Evolutionary conservation across 129 eudicot genomes (phyloP), one percentile per base, ranked within the genome.

Genomic region (Silybum marianum): DNA sequence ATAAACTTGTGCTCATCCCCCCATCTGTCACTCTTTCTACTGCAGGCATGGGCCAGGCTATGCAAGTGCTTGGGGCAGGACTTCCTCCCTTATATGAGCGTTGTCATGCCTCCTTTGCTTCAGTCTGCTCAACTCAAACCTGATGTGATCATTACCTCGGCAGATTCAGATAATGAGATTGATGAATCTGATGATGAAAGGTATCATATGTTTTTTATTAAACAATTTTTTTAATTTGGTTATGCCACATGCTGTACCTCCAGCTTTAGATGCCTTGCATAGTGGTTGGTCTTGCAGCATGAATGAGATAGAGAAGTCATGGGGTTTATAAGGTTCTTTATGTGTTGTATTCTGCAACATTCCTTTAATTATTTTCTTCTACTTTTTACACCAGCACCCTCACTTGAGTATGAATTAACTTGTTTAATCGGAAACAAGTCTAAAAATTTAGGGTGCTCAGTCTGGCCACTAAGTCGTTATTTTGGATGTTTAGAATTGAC

Each of bases 21-120:
- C 26, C n/a, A 77, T 10, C 19, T 9, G 68, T 65, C 68, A 38
- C 72, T 32, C 13, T 80, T 6, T 58, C 48, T 74, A 7, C 68
- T 83, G 78, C 79, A 96, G 99, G 99, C 99, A 21, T 96, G 99
- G 99, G 99, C 99, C 51, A 82, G 99, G 84, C 98, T 96, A 78
- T 96, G 99, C 99, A 96, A 96, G 91, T 96, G 99, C 84, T 85
- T 96, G 83, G 99, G 99, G 65, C 99, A 96, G 85, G 99, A 96
- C 84, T 96, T 96, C 80, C 95, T 96, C 60, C 99, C 99, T 54
- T 96, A 96, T 73, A 96, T 96, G 98, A 90, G 93, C 18, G 95
- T 96, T 62, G 98, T 96, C 70, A 96, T 96, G 99, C 99, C 98
- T 72, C 98, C 98, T 65, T 83, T 96, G 90, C 93, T 96, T 85